Conservation (phyloP, 163 green algal genomes). For the Smithsoniella earleae region DNA sequence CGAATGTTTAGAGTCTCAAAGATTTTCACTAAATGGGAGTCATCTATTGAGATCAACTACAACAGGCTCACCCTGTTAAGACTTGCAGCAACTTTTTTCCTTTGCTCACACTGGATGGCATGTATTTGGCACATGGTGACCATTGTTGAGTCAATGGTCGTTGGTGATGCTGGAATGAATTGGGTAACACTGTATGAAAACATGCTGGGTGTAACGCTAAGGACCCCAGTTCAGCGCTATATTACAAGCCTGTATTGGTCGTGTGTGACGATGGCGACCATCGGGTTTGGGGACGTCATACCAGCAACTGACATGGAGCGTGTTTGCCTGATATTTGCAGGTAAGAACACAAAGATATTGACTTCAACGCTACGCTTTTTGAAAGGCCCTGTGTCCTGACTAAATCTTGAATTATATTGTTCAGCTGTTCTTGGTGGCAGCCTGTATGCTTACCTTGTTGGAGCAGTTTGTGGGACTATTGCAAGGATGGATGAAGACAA, state of each 20-base stretch:
- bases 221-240: neutral
- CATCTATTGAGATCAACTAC: constrained; percentile 2
- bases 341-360: too few species aligned
- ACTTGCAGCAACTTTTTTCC: neutral
- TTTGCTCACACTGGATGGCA: constrained; percentile 8
- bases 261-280: neutral
- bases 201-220: neutral
- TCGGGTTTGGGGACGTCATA: constrained; percentile 7
- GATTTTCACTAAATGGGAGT: constrained; percentile 16
- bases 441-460: constrained; percentile 15
- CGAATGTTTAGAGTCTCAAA: constrained; percentile 16
- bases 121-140: constrained; percentile 18
- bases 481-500: constrained; percentile 7
- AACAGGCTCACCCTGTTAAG: neutral
- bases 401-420: too few species aligned
- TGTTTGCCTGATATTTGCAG: neutral
- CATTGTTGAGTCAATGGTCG: neutral
- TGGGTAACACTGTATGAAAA: constrained; percentile 21
- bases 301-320: neutral
- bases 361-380: too few species aligned
- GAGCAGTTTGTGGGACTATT: neutral
- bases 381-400: too few species aligned
- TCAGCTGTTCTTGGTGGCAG: neutral
- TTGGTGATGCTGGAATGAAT: neutral
- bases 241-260: neutral